These are phyloP conservation scores for Vanderwaltozyma yarrowii DNA, from an alignment of 805 yeast genomes.

Conservation along the genomic window DNA sequence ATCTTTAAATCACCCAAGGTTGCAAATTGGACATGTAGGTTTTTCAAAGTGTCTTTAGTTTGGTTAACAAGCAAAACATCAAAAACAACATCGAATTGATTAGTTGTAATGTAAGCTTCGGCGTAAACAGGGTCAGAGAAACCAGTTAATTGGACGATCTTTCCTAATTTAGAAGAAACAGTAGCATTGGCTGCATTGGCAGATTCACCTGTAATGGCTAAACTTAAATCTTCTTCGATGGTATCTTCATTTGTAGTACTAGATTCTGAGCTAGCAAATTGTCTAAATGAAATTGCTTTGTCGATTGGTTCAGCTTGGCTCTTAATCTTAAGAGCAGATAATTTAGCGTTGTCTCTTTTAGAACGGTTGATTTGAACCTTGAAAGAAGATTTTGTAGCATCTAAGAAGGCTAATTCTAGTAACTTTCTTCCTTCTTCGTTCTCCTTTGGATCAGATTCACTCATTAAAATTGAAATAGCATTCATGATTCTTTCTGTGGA, in stretches of 20 bases:
- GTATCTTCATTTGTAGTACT: slow-evolving; percentile 32
- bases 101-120: slow-evolving; percentile 92
- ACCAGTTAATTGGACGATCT: slow-evolving; percentile 92
- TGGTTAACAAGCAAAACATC: slow-evolving; percentile 93
- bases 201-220: slow-evolving; percentile 36
- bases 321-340: slow-evolving; percentile 46
- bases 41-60: slow-evolving; percentile 81
- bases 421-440: slow-evolving; percentile 31
- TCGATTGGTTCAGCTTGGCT: slow-evolving; percentile 68
- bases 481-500: slow-evolving; percentile 87
- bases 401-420: slow-evolving; percentile 63
- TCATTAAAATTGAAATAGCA: slow-evolving; percentile 63
- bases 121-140: slow-evolving; percentile 97
- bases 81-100: slow-evolving; percentile 89
- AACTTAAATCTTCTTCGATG: slow-evolving; percentile 48
- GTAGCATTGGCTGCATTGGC: slow-evolving; percentile 44
- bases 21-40: slow-evolving; percentile 88
- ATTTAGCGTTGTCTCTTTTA: slow-evolving; percentile 47
- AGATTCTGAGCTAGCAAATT: slow-evolving; percentile 44
- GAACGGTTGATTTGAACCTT: slow-evolving; percentile 53
- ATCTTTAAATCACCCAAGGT: slow-evolving; percentile 94
- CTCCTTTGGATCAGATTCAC: slow-evolving; percentile 45
- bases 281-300: slow-evolving; percentile 69
- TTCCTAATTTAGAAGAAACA: slow-evolving; percentile 68
- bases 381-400: slow-evolving; percentile 82